These are phyloP conservation scores for Myriangium duriaei DNA, from an alignment of 2,329 filamentous ascomycete species.

Conservation along the genomic window DNA sequence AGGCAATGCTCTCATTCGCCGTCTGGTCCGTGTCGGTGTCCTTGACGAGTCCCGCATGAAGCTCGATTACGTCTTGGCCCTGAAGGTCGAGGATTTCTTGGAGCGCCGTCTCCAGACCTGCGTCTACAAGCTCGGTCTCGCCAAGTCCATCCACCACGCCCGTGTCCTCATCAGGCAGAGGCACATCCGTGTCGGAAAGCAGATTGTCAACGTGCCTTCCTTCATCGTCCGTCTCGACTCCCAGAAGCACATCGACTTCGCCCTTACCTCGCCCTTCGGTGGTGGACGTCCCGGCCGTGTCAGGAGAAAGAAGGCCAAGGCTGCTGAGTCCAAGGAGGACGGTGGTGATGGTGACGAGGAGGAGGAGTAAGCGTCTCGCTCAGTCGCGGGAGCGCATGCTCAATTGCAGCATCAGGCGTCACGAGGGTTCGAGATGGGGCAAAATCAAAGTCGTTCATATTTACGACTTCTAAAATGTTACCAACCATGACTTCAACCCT, in stretches of 20 bases:
- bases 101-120: conserved; percentile 99
- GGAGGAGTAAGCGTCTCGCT: conserved; percentile 28
- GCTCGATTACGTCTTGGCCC: conserved; percentile 99
- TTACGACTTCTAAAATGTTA: background rate
- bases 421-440: background rate
- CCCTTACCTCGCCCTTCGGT: conserved; percentile 93
- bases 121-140: conserved; percentile 99
- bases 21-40: conserved; percentile 98
- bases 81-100: conserved; percentile 99
- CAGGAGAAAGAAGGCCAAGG: conserved; percentile 99
- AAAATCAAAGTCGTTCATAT: background rate
- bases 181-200: conserved; percentile 99
- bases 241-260: conserved; percentile 99
- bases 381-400: conserved; percentile 6
- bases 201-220: conserved; percentile 99
- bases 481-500: background rate
- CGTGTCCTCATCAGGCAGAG: conserved; percentile 99
- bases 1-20: conserved; percentile 99
- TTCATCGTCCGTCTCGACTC: conserved; percentile 99
- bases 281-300: conserved; percentile 95
- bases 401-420: conserved; percentile 5
- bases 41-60: conserved; percentile 99
- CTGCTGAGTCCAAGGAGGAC: conserved; percentile 72
- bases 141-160: conserved; percentile 99
- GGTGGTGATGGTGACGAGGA: conserved; percentile 82